Base-by-base conservation (phyloP, 2,329 filamentous ascomycete species). In the Chaetomium strumarium region DNA sequence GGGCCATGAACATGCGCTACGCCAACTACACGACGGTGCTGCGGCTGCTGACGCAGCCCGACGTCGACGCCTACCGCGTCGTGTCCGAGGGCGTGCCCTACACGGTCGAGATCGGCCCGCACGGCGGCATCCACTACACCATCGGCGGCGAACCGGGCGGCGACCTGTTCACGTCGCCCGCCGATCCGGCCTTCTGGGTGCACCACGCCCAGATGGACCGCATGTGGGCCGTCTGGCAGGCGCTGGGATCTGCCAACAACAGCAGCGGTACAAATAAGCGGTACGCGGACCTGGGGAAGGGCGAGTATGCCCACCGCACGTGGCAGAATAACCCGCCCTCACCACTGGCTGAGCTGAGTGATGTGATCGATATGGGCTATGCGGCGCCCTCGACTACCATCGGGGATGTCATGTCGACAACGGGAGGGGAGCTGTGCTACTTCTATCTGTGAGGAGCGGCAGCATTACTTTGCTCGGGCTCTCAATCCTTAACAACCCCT, bases 111-210 rank as follows among this genome's bases (percentile, higher is more conserved):
- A 56, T 56, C n/a, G 53, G 48, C 1, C 58, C 62, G 13, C 66
- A 62, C 51, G 60, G 59, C 34, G 66, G 58, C 12, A 60, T 59
- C 24, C 65, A 68, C 46, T 66, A 62, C 54, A 57, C 60, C 7
- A 67, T 70, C 39, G 65, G 61, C 30, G 66, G 67, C 39, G 67
- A 69, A 48, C 67, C 67, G 8, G 67, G 67, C 14, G n/a, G n/a
- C n/a, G n/a, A n/a, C n/a, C n/a, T n/a, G n/a, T n/a, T n/a, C n/a
- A n/a, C n/a, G n/a, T n/a, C n/a, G n/a, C n/a, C n/a, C n/a, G n/a
- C n/a, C n/a, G 57, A 59, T 33, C 54, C 56, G n/a, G 54, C 52
- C 7, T 58, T 56, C 29, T 60, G 46, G 45, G 47, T 57, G 5
- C 56, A 58, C 29, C 58, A 60, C 51, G 50, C 39, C 2, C 38